Conservation (phyloP, 208 protist genomes). For the Entamoeba histolytica region DNA sequence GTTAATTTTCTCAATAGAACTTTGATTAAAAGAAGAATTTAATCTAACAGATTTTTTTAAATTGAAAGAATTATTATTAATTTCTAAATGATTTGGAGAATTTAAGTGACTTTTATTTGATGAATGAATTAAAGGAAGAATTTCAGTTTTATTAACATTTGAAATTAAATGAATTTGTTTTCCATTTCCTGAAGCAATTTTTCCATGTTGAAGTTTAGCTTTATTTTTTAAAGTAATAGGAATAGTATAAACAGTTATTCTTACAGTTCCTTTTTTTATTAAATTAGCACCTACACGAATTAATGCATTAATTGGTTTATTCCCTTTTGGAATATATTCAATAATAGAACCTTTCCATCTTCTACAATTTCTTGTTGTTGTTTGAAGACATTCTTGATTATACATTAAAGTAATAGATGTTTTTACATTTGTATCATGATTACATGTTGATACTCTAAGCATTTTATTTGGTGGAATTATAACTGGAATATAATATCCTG, state of each 20-base stretch:
- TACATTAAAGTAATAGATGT: background rate
- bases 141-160: no score
- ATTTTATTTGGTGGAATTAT: background rate
- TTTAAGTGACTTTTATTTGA: no score
- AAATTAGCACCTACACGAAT: background rate
- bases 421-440: background rate
- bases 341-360: background rate
- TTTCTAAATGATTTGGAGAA: no score
- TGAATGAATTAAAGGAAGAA: no score
- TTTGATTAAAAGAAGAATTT: no score
- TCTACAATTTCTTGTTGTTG: background rate
- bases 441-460: background rate
- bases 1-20: no score
- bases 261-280: background rate
- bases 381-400: background rate
- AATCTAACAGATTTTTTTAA: no score
- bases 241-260: background rate
- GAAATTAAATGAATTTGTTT: background rate
- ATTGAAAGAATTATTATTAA: no score
- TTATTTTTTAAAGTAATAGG: background rate
- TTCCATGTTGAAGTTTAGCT: background rate
- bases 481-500: background rate
- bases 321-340: background rate
- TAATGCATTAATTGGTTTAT: background rate
- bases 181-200: background rate